Evolutionary conservation across 176 grass and related monocot genomes (phyloP), one percentile per base, ranked within the genome.

Genomic region (Musa beccarii): DNA sequence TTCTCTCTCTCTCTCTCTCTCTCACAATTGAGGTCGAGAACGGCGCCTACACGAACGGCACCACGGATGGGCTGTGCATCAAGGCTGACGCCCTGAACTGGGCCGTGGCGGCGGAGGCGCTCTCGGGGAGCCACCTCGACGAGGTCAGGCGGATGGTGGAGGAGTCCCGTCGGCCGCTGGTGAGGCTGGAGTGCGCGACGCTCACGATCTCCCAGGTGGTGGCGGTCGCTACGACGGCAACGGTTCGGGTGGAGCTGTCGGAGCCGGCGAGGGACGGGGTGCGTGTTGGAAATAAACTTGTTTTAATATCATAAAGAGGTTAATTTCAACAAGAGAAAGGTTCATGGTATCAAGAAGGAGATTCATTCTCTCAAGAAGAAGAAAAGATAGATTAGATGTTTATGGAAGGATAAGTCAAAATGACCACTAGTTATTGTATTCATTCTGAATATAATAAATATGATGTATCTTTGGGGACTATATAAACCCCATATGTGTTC

Each of bases 211-310:
- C 69, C 17, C 69, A 71, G 49, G 69, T 71, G 69, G 69, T 49
- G 1, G 69, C 69, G 9, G 69, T 71, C 43, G 69, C 69, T 17
- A 43, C 69, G 7, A 49, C 43, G 43, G 43, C 19, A 3, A 3
- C 25, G n/a, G 82, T 79, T 49, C 14, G 24, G 52, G 89, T 96
- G 54, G 85, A 87, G 81, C 93, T 96, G 54, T 87, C 81, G 72
- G 90, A 96, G 61, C 73, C 87, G 29, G 85, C 89, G 0, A 83
- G 90, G 10, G 77, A 72, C 10, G 78, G 93, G 3, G 93, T 97
- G 76, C 88, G 88, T n/a, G n/a, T n/a, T n/a, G n/a, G n/a, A n/a
- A n/a, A n/a, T n/a, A n/a, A n/a, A n/a, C n/a, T n/a, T n/a, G n/a
- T n/a, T n/a, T n/a, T n/a, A n/a, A n/a, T n/a, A n/a, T n/a, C n/a